phyloP scores from a whole-genome alignment of 2,329 filamentous ascomycete species.

The Aplosporella prunicola region DNA sequence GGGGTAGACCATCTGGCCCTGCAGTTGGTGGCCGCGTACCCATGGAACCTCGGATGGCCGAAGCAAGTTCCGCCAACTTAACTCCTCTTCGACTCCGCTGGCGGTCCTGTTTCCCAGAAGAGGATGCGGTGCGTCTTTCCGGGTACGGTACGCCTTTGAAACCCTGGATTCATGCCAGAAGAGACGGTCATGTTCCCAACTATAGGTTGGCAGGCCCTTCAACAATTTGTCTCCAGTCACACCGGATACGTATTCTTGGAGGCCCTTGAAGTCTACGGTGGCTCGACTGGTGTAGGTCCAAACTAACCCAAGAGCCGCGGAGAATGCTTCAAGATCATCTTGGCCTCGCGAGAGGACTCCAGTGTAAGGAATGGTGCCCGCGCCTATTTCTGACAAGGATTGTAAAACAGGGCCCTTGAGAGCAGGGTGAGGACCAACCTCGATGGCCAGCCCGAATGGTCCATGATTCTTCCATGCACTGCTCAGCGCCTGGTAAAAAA shows the following conservation, averaged over 20 bases:
- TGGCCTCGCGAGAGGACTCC: conserved; percentile 17
- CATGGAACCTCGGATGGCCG: conserved; percentile 11
- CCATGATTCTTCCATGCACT: conserved; percentile 10
- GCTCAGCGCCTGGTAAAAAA: conserved; percentile 35
- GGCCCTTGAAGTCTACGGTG: conserved; percentile 4
- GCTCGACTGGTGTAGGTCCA: conserved; percentile 10
- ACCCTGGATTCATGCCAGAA: conserved; percentile 12
- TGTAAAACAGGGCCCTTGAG: conserved; percentile 34
- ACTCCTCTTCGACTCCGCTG: background rate
- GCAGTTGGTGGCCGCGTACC: conserved; percentile 14
- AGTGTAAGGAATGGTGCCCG: conserved; percentile 13
- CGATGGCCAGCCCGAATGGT: conserved; percentile 30
- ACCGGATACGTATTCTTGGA: background rate
- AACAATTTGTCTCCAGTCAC: background rate
- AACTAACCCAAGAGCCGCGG: conserved; percentile 13
- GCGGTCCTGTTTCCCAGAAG: conserved; percentile 9
- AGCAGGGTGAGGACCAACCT: conserved; percentile 39
- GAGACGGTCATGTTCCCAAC: conserved; percentile 10
- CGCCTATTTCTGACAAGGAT: conserved; percentile 21
- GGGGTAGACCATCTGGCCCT: conserved; percentile 33
- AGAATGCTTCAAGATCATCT: conserved; percentile 19
- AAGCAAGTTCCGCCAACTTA: conserved; percentile 13
- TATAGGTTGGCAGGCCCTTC: conserved; percentile 5
- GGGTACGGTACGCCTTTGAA: conserved; percentile 4
- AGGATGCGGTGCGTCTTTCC: conserved; percentile 10